Evolutionary conservation across 2,329 filamentous ascomycete genomes (phyloP).

Genomic region (Fonsecaea multimorphosa): DNA sequence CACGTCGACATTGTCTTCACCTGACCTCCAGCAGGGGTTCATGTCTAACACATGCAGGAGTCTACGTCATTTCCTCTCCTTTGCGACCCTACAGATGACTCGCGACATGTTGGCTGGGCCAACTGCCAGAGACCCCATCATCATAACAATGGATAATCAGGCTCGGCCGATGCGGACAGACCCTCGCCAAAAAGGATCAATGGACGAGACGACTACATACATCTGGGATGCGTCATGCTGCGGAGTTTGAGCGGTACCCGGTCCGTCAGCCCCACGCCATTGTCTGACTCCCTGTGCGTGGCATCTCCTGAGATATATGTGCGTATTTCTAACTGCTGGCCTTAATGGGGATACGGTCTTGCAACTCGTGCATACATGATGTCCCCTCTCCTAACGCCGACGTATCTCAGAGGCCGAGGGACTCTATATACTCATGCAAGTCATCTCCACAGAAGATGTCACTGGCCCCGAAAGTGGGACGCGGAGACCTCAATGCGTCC

Average conservation of each 20-base stretch:
- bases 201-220: background rate
- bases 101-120: background rate
- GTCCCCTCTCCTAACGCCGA: background rate
- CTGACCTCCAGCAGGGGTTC: background rate
- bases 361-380: background rate
- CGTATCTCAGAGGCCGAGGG: background rate
- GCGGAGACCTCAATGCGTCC: background rate
- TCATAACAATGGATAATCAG: background rate
- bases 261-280: background rate
- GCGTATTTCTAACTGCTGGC: background rate
- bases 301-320: background rate
- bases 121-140: background rate
- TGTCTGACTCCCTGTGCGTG: background rate
- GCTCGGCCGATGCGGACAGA: background rate
- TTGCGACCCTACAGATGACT: background rate
- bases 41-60: background rate
- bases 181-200: background rate
- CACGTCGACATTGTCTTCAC: background rate
- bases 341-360: background rate
- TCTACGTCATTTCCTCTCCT: background rate
- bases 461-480: background rate
- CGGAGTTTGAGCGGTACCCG: background rate
- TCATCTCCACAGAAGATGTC: background rate
- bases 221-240: background rate
- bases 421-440: background rate